These are phyloP conservation scores for Candolleomyces efflorescens DNA, from an alignment of 768 basidiomycete species.

Conservation along the genomic window DNA sequence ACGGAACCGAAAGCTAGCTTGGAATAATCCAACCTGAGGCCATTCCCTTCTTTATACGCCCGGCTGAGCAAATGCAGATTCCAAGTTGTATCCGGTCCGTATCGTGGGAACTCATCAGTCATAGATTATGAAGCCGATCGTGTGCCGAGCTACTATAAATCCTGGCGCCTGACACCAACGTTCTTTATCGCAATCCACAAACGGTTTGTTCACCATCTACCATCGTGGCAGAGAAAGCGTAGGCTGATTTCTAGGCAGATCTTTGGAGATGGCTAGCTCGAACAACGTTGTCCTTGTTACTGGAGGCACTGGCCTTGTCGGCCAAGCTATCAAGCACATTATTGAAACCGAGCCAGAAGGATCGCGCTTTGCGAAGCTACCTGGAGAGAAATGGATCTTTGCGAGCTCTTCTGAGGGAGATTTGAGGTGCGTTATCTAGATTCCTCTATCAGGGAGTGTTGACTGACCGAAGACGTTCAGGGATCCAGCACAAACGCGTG, in stretches of 20 bases:
- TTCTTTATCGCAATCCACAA: too few species aligned
- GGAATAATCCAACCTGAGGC: too few species aligned
- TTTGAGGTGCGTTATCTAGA: slow-evolving; percentile 51
- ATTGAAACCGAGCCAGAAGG: slow-evolving; percentile 76
- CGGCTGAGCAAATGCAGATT: too few species aligned
- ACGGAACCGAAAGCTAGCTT: too few species aligned
- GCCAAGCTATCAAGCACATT: slow-evolving; percentile 75
- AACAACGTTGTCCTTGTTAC: slow-evolving; percentile 67
- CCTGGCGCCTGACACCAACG: too few species aligned
- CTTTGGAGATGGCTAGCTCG: background rate
- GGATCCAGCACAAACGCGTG: slow-evolving; percentile 61
- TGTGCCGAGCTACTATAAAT: too few species aligned
- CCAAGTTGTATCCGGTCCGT: too few species aligned
- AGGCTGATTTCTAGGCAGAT: background rate
- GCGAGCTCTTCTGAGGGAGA: slow-evolving; percentile 76
- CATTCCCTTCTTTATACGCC: too few species aligned
- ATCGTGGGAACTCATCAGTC: too few species aligned
- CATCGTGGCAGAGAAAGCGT: too few species aligned
- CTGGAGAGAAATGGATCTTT: slow-evolving; percentile 86
- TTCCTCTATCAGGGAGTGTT: background rate
- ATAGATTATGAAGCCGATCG: too few species aligned
- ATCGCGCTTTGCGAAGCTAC: slow-evolving; percentile 70
- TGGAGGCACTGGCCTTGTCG: slow-evolving; percentile 83
- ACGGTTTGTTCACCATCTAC: too few species aligned
- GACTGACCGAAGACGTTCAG: slow-evolving; percentile 32